phyloP scores from a whole-genome alignment of 2,329 filamentous ascomycete genomes.

The Fusarium guadeloupense region DNA sequence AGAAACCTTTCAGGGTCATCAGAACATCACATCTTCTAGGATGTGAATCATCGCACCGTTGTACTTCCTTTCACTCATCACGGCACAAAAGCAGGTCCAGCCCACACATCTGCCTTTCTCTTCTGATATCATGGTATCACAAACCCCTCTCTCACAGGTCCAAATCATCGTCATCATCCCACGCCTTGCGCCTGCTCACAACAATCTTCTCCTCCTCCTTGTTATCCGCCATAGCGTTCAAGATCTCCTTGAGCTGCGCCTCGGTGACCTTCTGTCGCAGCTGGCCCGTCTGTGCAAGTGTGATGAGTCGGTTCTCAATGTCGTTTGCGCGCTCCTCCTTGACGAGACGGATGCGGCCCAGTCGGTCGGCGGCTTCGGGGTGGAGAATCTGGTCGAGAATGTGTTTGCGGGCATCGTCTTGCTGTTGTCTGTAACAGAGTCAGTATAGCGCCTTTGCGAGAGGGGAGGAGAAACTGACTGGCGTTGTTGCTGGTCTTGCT shows the following conservation, averaged over 20 bases:
- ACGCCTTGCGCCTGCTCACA: conserved; percentile 82
- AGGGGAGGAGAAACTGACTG: conserved; percentile 40
- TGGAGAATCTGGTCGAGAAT: conserved; percentile 94
- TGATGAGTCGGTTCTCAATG: conserved; percentile 92
- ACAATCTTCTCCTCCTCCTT: conserved; percentile 86
- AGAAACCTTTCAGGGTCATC: background rate
- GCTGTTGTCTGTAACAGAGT: conserved; percentile 48
- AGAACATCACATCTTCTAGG: background rate
- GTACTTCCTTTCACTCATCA: conserved; percentile 13
- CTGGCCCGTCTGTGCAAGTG: conserved; percentile 88
- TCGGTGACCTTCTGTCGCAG: conserved; percentile 89
- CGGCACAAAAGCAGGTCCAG: conserved; percentile 14
- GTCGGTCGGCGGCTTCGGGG: conserved; percentile 90
- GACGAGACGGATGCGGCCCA: conserved; percentile 93
- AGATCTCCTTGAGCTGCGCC: conserved; percentile 89
- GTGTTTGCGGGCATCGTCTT: conserved; percentile 75
- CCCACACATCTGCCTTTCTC: conserved; percentile 2
- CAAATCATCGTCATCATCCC: conserved; percentile 84
- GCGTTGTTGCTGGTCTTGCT: conserved; percentile 69
- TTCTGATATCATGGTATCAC: conserved; percentile 19
- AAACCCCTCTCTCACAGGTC: conserved; percentile 58
- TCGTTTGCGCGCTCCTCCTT: conserved; percentile 91
- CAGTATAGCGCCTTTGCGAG: background rate
- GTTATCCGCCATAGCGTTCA: conserved; percentile 84
- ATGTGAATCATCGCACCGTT: background rate